Base-by-base conservation (phyloP, 1,284 basidiomycete genomes). In the Trichosporon inkin region DNA sequence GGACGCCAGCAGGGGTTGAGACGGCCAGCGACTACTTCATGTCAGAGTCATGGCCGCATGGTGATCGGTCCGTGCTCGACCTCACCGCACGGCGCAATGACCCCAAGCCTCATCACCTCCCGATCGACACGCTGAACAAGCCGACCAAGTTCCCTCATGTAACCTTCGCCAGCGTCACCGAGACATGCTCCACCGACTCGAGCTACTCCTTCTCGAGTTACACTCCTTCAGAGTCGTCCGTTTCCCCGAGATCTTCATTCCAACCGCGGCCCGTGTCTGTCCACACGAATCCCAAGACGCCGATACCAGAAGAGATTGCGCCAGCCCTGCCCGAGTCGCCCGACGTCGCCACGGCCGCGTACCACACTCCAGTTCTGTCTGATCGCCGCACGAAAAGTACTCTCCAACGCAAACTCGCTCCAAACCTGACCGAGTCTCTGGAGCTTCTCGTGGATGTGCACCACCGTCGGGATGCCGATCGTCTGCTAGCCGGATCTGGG, bases 361-460 rank as follows among this genome's bases (percentile, higher is more conserved):
- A 49, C 44, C 44, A 49, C 22, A 49, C 44, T n/a, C 44, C 44
- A 10, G 24, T 49, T 14, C 13, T 49, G 22, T 16, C 22, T 6
- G 44, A 24, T 3, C 19, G 22, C 17, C 22, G 44, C 24, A 22
- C 17, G 17, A 32, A 49, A 16, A 49, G 28, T 16, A 49, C 24
- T n/a, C 24, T 49, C 2, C 44, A 49, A n/a, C 59, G 71, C 20
- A 70, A 71, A 57, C 60, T 71, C 17, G 70, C 72, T 1, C 68
- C 69, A 14, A 58, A 60, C 14, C 58, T 68, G 49, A 72, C 72
- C 1, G 71, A 72, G 56, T 67, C 63, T 2, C 64, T 74, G 8
- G 70, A 71, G 55, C 52, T 61, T 14, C 66, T 74, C 5, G 63
- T 59, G 13, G 55, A 56, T 35, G 55, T 61, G 11, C 47, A 58